Evolutionary conservation across 441 rosid genomes (phyloP).

Genomic region (Capsella rubella): DNA sequence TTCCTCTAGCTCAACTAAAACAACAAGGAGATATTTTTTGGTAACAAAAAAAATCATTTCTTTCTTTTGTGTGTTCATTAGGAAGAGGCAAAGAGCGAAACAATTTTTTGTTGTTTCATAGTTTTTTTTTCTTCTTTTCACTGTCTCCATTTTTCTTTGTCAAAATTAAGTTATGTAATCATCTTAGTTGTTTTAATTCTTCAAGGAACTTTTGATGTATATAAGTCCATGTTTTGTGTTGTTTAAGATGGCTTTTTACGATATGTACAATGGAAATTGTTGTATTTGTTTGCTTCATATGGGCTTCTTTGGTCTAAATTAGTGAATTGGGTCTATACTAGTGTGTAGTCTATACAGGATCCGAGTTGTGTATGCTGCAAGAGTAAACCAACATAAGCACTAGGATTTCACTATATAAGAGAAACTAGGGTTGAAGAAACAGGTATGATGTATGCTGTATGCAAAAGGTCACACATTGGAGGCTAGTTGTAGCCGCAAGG

Average conservation of each 20-base stretch:
- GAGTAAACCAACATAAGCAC: too few relatives aligned
- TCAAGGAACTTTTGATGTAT: constrained; percentile 22
- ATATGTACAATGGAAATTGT: neutral
- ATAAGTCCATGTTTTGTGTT: constrained; percentile 17
- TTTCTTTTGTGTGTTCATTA: neutral
- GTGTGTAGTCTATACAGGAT: too few relatives aligned
- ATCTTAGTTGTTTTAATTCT: constrained; percentile 2
- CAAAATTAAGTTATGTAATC: neutral
- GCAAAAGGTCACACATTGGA: too few relatives aligned
- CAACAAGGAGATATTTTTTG: neutral
- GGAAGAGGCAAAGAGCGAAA: constrained; percentile 9
- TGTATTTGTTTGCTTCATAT: too few relatives aligned
- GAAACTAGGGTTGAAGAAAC: too few relatives aligned
- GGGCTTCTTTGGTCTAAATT: too few relatives aligned
- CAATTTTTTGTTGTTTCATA: constrained; percentile 1
- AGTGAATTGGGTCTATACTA: too few relatives aligned
- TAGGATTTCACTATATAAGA: too few relatives aligned
- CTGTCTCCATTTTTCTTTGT: neutral
- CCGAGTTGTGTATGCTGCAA: too few relatives aligned
- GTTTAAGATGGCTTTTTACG: neutral
- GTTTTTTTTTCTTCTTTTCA: neutral
- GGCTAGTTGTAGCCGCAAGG: too few relatives aligned
- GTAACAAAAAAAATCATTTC: neutral
- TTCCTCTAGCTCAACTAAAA: constrained; percentile 9
- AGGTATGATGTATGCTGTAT: too few relatives aligned